phyloP scores from a whole-genome alignment of 2,329 filamentous ascomycete species.

The Sphaerulina musiva region DNA sequence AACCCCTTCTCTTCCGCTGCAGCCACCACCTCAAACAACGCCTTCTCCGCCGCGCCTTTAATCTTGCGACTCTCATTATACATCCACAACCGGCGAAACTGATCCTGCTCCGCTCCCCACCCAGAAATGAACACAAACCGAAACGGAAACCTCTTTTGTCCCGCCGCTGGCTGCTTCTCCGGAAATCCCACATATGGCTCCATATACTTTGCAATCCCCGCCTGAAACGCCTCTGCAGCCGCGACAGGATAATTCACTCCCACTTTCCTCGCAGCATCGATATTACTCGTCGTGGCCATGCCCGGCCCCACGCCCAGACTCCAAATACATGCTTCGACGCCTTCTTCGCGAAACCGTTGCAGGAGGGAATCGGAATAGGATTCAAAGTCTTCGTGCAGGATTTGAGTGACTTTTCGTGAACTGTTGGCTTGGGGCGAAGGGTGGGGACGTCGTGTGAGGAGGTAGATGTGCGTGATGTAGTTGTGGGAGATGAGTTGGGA shows the following conservation, averaged over 20 bases:
- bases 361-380: conserved; percentile 44
- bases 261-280: conserved; percentile 30
- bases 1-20: conserved; percentile 24
- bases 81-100: conserved; percentile 36
- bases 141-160: conserved; percentile 33
- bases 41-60: conserved; percentile 36
- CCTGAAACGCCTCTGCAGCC: conserved; percentile 31
- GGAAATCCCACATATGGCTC: conserved; percentile 23
- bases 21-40: conserved; percentile 30
- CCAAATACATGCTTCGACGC: conserved; percentile 45
- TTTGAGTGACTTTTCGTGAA: conserved; percentile 31
- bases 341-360: conserved; percentile 33
- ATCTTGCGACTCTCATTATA: conserved; percentile 31
- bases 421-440: conserved; percentile 26
- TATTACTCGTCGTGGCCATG: neutral
- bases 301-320: conserved; percentile 25
- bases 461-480: conserved; percentile 42
- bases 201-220: conserved; percentile 24
- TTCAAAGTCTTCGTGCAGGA: conserved; percentile 47
- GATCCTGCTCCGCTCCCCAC: conserved; percentile 37
- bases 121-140: conserved; percentile 41
- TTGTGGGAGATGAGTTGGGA: conserved; percentile 45
- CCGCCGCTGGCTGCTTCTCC: conserved; percentile 18
- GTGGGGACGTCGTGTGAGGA: conserved; percentile 28
- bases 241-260: conserved; percentile 30